Base-by-base conservation (phyloP, 2,329 filamentous ascomycete species). In the Colletotrichum sp. region DNA sequence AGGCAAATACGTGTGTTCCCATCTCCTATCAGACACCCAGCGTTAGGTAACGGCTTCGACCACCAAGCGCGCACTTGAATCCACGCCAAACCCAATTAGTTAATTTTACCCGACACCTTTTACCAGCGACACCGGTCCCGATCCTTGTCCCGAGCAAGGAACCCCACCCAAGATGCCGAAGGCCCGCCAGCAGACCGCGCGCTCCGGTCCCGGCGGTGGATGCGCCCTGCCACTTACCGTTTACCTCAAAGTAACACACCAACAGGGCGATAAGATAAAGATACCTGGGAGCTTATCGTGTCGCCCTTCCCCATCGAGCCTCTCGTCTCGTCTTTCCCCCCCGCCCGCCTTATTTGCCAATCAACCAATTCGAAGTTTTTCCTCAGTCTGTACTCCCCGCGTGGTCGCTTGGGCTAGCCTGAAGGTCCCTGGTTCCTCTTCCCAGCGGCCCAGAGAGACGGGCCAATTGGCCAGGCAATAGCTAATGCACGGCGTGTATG, bases 261-360 rank as follows among this genome's bases (percentile, higher is more conserved):
- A 43, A n/a, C 7, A 10, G 38, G 7, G n/a, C 64, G 69, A 75
- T 75, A 73, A 75, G 69, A 64, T 69, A 73, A 64, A 73, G 69
- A 64, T 69, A 73, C 48, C 66, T 59, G 68, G 59, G 48, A 75
- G 73, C 73, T 75, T 75, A 75, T 75, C 73, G 73, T 73, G 21
- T 75, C 38, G 38, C 32, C 26, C 62, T 75, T 61, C 73, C 73
- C 43, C 63, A 73, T 73, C 10, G 21, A 64, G 73, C 38, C 59
- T 28, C 26, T 75, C 73, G 73, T 75, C 63, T 64, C 73, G 63
- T 36, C 64, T 14, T 65, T 16, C 62, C 73, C 63, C 68, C 38
- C 38, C 38, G 38, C 38, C 36, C 28, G 9, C 32, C 34, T 63
- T 52, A 0, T 52, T 21, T 21, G 38, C 38, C 3, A 48, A 48